Evolutionary conservation across 768 basidiomycete genomes (phyloP).

Genomic region (Termitomyces sp.): DNA sequence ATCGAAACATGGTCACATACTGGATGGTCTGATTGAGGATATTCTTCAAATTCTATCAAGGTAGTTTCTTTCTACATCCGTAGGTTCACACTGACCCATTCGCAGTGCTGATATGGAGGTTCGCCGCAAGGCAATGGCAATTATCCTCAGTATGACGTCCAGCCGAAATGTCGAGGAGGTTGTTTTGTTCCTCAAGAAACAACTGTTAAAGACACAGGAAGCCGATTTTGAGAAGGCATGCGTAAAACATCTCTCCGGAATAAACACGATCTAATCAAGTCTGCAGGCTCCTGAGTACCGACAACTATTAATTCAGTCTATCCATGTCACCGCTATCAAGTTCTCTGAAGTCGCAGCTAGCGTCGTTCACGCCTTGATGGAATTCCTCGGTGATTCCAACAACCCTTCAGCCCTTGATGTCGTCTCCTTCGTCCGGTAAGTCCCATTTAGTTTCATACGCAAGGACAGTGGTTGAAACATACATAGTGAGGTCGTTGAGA

Average conservation of each 20-base stretch:
- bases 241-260: too few relatives aligned
- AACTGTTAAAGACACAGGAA: slow-evolving; percentile 90
- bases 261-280: background rate
- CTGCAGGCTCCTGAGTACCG: slow-evolving; percentile 87
- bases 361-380: slow-evolving; percentile 91
- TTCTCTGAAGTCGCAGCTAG: slow-evolving; percentile 96
- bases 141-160: slow-evolving; percentile 90
- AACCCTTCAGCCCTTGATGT: slow-evolving; percentile 96
- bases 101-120: slow-evolving; percentile 93
- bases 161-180: slow-evolving; percentile 96
- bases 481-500: slow-evolving; percentile 89
- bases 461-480: background rate
- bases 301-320: slow-evolving; percentile 94
- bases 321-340: slow-evolving; percentile 93
- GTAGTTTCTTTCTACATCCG: slow-evolving; percentile 27
- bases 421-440: slow-evolving; percentile 61
- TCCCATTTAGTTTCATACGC: slow-evolving; percentile 1
- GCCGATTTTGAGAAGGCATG: slow-evolving; percentile 87
- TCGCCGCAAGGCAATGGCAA: slow-evolving; percentile 83
- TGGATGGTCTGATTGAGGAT: slow-evolving; percentile 94
- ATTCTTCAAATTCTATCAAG: slow-evolving; percentile 87
- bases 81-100: background rate
- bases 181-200: slow-evolving; percentile 95
- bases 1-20: slow-evolving; percentile 80
- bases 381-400: slow-evolving; percentile 91